Conservation (phyloP, 441 rosid genomes). For the Erysimum pusillum region DNA sequence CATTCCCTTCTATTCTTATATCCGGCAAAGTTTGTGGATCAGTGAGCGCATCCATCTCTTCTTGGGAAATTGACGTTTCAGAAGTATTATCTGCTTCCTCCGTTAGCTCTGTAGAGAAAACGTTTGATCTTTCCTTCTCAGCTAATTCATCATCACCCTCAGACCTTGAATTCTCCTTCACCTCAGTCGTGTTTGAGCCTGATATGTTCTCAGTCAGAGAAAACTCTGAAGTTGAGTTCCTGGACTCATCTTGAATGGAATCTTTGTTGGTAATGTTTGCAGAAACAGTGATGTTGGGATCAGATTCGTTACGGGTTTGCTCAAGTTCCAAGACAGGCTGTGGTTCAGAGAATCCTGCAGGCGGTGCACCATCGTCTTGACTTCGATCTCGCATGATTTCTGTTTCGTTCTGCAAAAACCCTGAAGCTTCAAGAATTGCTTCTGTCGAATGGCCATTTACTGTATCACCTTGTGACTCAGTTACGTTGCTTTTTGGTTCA, state of each 20-base stretch:
- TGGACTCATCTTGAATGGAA: slow-evolving; percentile 44
- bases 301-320: slow-evolving; percentile 43
- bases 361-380: slow-evolving; percentile 49
- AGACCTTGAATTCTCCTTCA: slow-evolving; percentile 46
- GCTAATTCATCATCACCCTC: slow-evolving; percentile 47
- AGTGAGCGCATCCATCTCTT: slow-evolving; percentile 55
- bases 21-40: slow-evolving; percentile 69
- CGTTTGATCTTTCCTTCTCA: slow-evolving; percentile 40
- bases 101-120: slow-evolving; percentile 36
- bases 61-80: slow-evolving; percentile 52
- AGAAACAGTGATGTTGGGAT: slow-evolving; percentile 40
- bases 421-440: slow-evolving; percentile 42
- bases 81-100: slow-evolving; percentile 49
- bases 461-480: slow-evolving; percentile 50
- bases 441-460: slow-evolving; percentile 41
- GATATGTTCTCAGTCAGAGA: slow-evolving; percentile 36
- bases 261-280: slow-evolving; percentile 41
- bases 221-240: slow-evolving; percentile 48
- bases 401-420: slow-evolving; percentile 54
- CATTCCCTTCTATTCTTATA: slow-evolving; percentile 47
- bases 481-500: slow-evolving; percentile 39
- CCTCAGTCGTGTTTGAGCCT: slow-evolving; percentile 49
- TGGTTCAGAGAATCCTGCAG: slow-evolving; percentile 43
- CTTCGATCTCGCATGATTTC: slow-evolving; percentile 39
- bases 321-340: slow-evolving; percentile 39